phyloP scores from a whole-genome alignment of 345 rosid species.

The Ceriops zippeliana region DNA sequence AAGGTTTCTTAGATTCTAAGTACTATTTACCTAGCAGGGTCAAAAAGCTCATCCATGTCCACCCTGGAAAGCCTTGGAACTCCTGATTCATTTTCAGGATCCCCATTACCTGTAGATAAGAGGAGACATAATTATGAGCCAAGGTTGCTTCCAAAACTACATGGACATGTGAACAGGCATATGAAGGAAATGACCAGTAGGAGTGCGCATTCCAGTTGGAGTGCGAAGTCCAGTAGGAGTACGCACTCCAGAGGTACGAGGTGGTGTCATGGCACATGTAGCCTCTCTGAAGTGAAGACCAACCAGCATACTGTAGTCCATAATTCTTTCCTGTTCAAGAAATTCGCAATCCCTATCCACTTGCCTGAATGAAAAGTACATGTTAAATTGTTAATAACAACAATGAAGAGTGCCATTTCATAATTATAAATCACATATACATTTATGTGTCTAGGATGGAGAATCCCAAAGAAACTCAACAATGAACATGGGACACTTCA shows the following conservation, averaged over 20 bases:
- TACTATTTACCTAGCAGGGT: conserved; percentile 55
- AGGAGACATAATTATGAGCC: conserved; percentile 6
- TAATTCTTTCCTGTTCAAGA: conserved; percentile 89
- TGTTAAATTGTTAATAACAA: too few relatives aligned
- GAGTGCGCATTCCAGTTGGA: conserved; percentile 12
- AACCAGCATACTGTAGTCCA: conserved; percentile 92
- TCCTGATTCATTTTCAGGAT: conserved; percentile 31
- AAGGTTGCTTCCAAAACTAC: conserved; percentile 13
- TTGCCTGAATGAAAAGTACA: conserved; percentile 54
- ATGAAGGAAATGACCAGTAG: conserved; percentile 35
- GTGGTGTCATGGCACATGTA: conserved; percentile 24
- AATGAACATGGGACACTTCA: too few relatives aligned
- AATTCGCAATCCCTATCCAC: conserved; percentile 92
- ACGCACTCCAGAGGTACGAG: conserved; percentile 43
- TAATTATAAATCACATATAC: too few relatives aligned
- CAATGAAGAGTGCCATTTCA: too few relatives aligned
- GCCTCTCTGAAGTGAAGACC: conserved; percentile 83
- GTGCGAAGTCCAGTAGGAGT: conserved; percentile 53
- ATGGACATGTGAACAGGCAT: background rate
- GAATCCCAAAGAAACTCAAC: too few relatives aligned
- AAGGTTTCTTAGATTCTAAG: background rate
- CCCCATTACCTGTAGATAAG: conserved; percentile 41
- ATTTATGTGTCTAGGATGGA: too few relatives aligned
- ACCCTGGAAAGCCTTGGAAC: conserved; percentile 52
- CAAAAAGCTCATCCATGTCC: conserved; percentile 53